Evolutionary conservation across 345 rosid species (phyloP), one percentile per base, ranked within the genome.

Genomic region (Pugionium dolabratum): DNA sequence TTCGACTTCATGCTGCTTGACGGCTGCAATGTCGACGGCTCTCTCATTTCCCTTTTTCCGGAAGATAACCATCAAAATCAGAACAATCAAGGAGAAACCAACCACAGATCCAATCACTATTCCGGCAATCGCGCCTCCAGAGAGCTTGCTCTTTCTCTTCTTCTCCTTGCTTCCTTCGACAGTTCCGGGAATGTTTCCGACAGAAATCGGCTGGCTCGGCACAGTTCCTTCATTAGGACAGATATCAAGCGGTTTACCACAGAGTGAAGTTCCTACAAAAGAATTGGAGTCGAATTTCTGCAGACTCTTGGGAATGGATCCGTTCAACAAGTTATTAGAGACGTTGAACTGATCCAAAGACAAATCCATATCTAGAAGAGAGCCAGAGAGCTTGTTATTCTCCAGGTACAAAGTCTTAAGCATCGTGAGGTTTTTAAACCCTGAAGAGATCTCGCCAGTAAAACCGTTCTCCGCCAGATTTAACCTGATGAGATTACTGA

Each of bases 61-160:
- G 35, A 84, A 83, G 31, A 89, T 50, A 69, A 83, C 43, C 82
- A 86, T 79, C 71, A 86, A 55, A 70, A 87, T 30, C 59, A 89
- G 1, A 5, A 80, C 51, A 55, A 91, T 71, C 45, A 94, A 37
- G 4, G 75, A 36, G 49, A 88, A 70, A 31, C 80, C 97, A 54
- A 85, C 46, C 26, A 95, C 71, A 52, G 86, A 85, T 62, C 91
- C 99, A 36, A 95, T 86, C 32, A 82, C 94, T 49, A 95, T 87
- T 8, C 99, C 99, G 0, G 97, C 97, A 42, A 89, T 83, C 9
- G 85, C 96, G 8, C 94, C 95, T 5, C 90, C 91, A 1, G 98
- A 87, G 39, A 95, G 79, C 80, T 82, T 86, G 60, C 75, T 86
- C 74, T 66, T 81, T 43, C 70, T 76, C 53, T 54, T 62, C 25